phyloP scores from a whole-genome alignment of 768 basidiomycete species.

The Obba rivulosa region DNA sequence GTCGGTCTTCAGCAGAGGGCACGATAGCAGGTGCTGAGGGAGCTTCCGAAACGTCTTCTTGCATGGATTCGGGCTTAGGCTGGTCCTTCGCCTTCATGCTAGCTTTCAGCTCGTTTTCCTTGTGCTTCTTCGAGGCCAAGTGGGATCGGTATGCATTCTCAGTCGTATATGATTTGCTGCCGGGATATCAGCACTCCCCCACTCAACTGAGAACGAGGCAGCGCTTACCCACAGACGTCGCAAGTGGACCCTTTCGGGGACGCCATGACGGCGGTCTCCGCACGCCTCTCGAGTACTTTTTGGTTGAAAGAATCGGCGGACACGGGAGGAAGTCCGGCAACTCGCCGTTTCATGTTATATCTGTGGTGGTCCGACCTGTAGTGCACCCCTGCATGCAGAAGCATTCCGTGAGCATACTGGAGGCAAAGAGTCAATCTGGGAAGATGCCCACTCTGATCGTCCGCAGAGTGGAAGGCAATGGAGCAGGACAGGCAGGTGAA shows the following conservation, averaged over 20 bases:
- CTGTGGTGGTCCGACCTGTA: constrained; percentile 94
- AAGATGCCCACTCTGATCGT: constrained; percentile 72
- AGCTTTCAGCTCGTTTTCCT: constrained; percentile 62
- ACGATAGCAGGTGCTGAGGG: neutral
- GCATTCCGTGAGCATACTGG: constrained; percentile 1
- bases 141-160: constrained; percentile 90
- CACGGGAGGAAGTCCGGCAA: constrained; percentile 86
- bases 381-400: constrained; percentile 70
- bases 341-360: constrained; percentile 97
- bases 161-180: constrained; percentile 85
- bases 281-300: constrained; percentile 76
- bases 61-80: constrained; percentile 7
- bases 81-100: constrained; percentile 18
- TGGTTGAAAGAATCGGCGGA: constrained; percentile 73
- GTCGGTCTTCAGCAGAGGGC: neutral
- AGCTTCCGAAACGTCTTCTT: constrained; percentile 9
- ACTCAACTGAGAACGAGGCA: neutral
- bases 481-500: constrained; percentile 92
- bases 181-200: neutral
- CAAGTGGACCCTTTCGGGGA: constrained; percentile 61
- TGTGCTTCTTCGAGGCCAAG: constrained; percentile 84
- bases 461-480: constrained; percentile 77
- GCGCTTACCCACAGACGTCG: constrained; percentile 75
- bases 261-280: constrained; percentile 67
- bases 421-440: neutral